Percentiles rank a stretch among this genome's conserved stretches.
Evolutionary conservation across 1,139 yeast species (phyloP).

Genomic region (Suhomyces panamericanus): DNA sequence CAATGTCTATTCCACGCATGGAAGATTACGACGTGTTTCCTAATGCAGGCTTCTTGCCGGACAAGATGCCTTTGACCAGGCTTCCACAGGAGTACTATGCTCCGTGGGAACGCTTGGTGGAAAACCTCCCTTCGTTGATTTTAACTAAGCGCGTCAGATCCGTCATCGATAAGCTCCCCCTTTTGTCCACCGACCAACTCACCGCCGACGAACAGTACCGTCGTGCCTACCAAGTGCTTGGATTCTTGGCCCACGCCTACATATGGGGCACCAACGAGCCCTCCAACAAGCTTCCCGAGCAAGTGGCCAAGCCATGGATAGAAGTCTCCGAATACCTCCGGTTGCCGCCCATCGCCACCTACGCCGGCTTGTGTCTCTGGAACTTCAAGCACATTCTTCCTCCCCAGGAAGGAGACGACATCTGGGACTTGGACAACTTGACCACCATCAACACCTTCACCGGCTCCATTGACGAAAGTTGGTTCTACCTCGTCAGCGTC

Average conservation of each 20-base stretch:
- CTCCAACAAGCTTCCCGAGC: conserved; percentile 62
- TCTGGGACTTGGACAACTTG: conserved; percentile 61
- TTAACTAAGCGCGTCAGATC: conserved; percentile 62
- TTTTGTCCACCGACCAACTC: conserved; percentile 49
- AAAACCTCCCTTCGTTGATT: conserved; percentile 69
- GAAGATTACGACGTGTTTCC: conserved; percentile 71
- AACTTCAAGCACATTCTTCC: conserved; percentile 70
- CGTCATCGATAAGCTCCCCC: conserved; percentile 60
- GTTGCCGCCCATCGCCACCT: conserved; percentile 84
- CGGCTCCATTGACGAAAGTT: conserved; percentile 86
- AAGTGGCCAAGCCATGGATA: conserved; percentile 70
- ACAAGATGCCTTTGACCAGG: conserved; percentile 56
- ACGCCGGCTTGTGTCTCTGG: conserved; percentile 88
- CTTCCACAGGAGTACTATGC: conserved; percentile 63
- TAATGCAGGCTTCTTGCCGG: conserved; percentile 76
- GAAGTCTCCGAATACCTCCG: conserved; percentile 58
- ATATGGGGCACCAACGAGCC: conserved; percentile 82
- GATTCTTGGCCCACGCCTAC: conserved; percentile 84
- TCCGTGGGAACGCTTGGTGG: conserved; percentile 77
- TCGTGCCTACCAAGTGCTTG: conserved; percentile 76
- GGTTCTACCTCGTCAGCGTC: conserved; percentile 90
- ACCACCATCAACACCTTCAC: conserved; percentile 85
- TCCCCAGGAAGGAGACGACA: conserved; percentile 31
- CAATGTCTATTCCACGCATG: conserved; percentile 25
- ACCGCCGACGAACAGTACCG: conserved; percentile 52